Conservation (phyloP, 1,284 basidiomycete species). For the Apiotrichum sp. region DNA sequence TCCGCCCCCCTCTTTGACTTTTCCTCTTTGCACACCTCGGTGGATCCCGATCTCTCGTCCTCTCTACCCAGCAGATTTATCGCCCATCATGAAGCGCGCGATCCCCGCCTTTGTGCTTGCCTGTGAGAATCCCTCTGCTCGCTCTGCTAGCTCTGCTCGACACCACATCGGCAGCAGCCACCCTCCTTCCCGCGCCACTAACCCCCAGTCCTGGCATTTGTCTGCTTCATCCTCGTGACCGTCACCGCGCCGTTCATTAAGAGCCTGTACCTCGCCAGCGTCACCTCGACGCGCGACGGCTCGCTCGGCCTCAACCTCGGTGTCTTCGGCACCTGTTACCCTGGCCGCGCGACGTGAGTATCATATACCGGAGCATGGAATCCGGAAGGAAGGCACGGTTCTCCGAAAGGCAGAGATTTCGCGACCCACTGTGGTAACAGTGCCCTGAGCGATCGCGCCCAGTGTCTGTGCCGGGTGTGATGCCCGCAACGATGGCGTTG, state of each 20-base stretch:
- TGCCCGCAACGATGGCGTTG: no score
- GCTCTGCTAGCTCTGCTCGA: conserved; percentile 3
- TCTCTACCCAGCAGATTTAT: no score
- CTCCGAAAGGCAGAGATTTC: no score
- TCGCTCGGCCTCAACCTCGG: conserved; percentile 7
- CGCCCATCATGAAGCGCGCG: conserved; percentile 7
- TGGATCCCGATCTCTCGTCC: no score
- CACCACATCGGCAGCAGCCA: background rate
- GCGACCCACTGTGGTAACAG: background rate
- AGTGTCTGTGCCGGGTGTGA: no score
- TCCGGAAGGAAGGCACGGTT: no score
- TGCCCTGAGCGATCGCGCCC: no score
- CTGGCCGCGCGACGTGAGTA: conserved; percentile 4
- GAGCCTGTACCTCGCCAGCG: conserved; percentile 1
- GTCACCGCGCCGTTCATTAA: conserved; percentile 9
- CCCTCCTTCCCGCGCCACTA: background rate
- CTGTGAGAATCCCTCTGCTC: conserved; percentile 1
- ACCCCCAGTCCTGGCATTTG: conserved; percentile 4
- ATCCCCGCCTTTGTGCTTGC: conserved; percentile 8
- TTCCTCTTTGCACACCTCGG: no score
- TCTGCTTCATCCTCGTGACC: conserved; percentile 9
- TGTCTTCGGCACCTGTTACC: conserved; percentile 7
- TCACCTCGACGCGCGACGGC: background rate
- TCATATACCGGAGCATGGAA: background rate
- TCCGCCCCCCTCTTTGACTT: background rate